Evolutionary conservation across 257 asterid species (phyloP).

Genomic region (Rauvolfia tetraphylla): DNA sequence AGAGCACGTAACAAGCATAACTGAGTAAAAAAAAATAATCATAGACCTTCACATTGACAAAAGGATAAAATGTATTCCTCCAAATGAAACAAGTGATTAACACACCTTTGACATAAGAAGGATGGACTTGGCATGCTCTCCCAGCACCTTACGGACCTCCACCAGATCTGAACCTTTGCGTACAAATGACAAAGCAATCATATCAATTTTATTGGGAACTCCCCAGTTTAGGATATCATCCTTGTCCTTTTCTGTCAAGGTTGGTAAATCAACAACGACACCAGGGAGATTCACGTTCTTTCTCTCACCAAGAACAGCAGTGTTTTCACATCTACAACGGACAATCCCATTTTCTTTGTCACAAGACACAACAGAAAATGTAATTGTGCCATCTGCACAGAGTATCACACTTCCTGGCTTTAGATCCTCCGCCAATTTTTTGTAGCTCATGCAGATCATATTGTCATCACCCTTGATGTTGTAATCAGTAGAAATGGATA

Average conservation of each 20-base stretch:
- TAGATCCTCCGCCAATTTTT: conserved; percentile 35
- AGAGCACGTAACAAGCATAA: not conserved
- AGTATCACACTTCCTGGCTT: conserved; percentile 34
- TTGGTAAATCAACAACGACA: conserved; percentile 34
- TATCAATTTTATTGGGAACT: conserved; percentile 36
- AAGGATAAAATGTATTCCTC: not conserved
- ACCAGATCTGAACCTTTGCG: conserved; percentile 42
- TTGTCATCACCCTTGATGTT: conserved; percentile 29
- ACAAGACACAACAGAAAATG: conserved; percentile 31
- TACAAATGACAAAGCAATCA: conserved; percentile 39
- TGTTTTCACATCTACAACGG: conserved; percentile 41
- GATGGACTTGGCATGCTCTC: conserved; percentile 26
- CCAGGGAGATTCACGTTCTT: conserved; percentile 48
- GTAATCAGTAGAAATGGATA: conserved; percentile 39
- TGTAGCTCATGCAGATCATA: conserved; percentile 45
- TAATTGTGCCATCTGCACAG: conserved; percentile 41
- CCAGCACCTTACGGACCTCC: conserved; percentile 36
- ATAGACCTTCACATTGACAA: not conserved
- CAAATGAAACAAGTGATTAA: not conserved
- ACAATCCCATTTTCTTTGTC: conserved; percentile 27
- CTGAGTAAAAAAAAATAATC: not conserved
- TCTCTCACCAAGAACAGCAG: conserved; percentile 39
- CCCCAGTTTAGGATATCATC: conserved; percentile 44
- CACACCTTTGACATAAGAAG: conserved; percentile 46
- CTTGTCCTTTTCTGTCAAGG: conserved; percentile 40